Evolutionary conservation across 1,284 basidiomycete species (phyloP), one percentile per base, ranked within the genome.

Genomic region (Ceratobasidium papillatum): DNA sequence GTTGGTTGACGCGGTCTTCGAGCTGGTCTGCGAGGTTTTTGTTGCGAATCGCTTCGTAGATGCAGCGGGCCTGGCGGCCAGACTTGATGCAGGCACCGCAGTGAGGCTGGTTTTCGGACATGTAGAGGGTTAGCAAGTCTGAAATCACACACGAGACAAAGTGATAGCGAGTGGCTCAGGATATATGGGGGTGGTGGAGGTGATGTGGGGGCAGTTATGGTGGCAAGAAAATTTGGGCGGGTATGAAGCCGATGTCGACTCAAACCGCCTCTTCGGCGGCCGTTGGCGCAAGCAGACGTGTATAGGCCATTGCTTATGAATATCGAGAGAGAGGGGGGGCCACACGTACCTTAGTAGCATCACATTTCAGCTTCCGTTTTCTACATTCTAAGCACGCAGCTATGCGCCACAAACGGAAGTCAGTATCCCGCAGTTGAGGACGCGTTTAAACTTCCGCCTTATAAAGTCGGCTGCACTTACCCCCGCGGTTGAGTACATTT

Each of bases 331-430:
- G 12, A 19, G 19, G 19, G 1, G 32, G 12, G n/a, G n/a, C n/a
- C n/a, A 45, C 30, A 41, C 52, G 38, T 27, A 69, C 66, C 41
- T 69, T 69, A 11, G 43, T 36, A 14, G 75, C 75, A 38, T 76
- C 74, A 47, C 75, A 76, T 34, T 75, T 74, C 19, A 76, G 47
- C 32, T 76, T 76, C 34, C 75, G 73, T 49, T 75, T 74, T 54
- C 75, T 65, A 49, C 75, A 76, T 68, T 74, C 75, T 2, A 76
- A 41, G 58, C 75, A 76, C 9, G 75, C 75, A n/a, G 66, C 66
- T 69, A 47, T 11, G 27, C 54, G 17, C 30, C 56, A 59, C 56
- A 59, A n/a, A n/a, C 25, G 45, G 45, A 34, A 56, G 52, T 27
- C 25, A 56, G 52, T 25, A 25, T 8, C n/a, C n/a, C 59, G 36